phyloP scores from a whole-genome alignment of 192 early-diverging fungal genomes.

The Phlyctochytrium arcticum region DNA sequence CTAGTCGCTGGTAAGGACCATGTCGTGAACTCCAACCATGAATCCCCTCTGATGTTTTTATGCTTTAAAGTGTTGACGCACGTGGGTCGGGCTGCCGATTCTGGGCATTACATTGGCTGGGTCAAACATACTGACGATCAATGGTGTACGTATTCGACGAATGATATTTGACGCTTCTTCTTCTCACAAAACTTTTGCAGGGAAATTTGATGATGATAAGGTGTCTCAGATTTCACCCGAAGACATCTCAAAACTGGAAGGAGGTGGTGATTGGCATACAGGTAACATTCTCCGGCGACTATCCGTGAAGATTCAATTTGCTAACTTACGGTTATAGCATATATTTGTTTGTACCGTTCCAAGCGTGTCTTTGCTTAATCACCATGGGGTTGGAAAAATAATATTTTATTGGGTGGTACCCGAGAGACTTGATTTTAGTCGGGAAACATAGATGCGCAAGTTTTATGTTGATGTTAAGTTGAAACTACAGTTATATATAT shows the following conservation, averaged over 20 bases:
- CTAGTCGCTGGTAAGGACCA: slow-evolving; percentile 59
- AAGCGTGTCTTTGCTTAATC: too few relatives aligned
- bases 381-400: too few relatives aligned
- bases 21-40: not conserved
- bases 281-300: slow-evolving; percentile 20
- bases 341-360: slow-evolving; percentile 83
- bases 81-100: slow-evolving; percentile 88
- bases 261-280: slow-evolving; percentile 73
- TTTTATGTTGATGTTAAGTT: too few relatives aligned
- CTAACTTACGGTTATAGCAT: slow-evolving; percentile 45
- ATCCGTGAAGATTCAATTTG: not conserved
- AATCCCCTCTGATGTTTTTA: not conserved
- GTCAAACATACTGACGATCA: slow-evolving; percentile 60
- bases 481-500: too few relatives aligned
- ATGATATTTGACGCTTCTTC: not conserved
- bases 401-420: too few relatives aligned
- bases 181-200: slow-evolving; percentile 4
- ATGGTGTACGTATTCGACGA: slow-evolving; percentile 42
- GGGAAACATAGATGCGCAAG: too few relatives aligned
- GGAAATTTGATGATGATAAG: slow-evolving; percentile 93
- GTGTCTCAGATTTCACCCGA: slow-evolving; percentile 79
- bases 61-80: slow-evolving; percentile 76
- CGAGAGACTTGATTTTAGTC: too few relatives aligned
- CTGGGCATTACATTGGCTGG: slow-evolving; percentile 94
- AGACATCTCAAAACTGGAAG: slow-evolving; percentile 87